Percentiles rank a stretch among this genome's conserved stretches.
Evolutionary conservation across 805 yeast species (phyloP).

Genomic region (Naumovozyma dairenensis): DNA sequence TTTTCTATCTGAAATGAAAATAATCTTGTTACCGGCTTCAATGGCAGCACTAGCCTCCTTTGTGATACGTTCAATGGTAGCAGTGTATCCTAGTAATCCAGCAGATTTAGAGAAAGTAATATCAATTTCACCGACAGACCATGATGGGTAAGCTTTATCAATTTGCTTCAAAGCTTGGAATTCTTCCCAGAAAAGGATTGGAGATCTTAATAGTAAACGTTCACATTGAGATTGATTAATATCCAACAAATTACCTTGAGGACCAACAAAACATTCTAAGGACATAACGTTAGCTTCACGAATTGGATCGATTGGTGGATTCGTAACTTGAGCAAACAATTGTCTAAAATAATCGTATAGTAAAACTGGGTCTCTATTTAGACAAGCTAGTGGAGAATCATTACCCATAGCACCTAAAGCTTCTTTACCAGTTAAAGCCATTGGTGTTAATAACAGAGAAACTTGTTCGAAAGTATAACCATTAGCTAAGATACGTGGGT

Average conservation of each 20-base stretch:
- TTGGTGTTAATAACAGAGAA: conserved; percentile 74
- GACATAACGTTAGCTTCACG: conserved; percentile 97
- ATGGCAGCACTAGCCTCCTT: conserved; percentile 80
- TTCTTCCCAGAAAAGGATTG: conserved; percentile 67
- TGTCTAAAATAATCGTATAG: conserved; percentile 92
- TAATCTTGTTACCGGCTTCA: conserved; percentile 50
- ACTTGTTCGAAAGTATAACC: conserved; percentile 95
- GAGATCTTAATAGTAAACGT: conserved; percentile 72
- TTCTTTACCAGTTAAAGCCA: conserved; percentile 89
- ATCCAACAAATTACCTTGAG: conserved; percentile 89
- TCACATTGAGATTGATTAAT: conserved; percentile 90
- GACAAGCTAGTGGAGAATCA: conserved; percentile 90
- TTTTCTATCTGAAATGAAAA: conserved; percentile 65
- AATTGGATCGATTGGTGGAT: conserved; percentile 97
- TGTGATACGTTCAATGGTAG: conserved; percentile 78
- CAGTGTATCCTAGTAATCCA: conserved; percentile 78
- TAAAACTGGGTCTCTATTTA: conserved; percentile 84
- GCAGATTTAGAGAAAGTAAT: conserved; percentile 78
- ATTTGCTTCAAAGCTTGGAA: conserved; percentile 66
- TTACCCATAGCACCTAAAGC: conserved; percentile 98
- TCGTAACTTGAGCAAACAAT: conserved; percentile 95
- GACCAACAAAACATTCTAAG: conserved; percentile 92
- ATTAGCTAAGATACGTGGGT: conserved; percentile 74
- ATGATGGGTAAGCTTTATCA: conserved; percentile 66
- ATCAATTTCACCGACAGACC: conserved; percentile 78